phyloP scores from a whole-genome alignment of 768 basidiomycete species.

The Hericium erinaceus region DNA sequence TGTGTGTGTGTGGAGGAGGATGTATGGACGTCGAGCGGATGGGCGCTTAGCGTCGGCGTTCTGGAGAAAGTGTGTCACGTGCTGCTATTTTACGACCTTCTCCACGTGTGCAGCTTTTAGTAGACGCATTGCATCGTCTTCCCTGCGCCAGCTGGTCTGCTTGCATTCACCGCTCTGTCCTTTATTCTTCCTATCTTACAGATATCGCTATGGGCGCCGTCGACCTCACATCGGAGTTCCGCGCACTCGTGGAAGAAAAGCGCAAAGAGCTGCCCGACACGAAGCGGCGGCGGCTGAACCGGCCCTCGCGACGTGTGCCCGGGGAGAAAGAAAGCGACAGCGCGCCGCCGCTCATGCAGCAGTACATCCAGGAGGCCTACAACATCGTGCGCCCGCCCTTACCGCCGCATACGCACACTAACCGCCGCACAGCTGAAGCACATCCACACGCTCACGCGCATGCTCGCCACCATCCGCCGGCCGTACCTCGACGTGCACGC shows the following conservation, averaged over 20 bases:
- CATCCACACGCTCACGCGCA: conserved; percentile 56
- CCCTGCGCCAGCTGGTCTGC: no score
- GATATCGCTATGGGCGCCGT: no score
- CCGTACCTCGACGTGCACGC: conserved; percentile 82
- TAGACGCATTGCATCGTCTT: no score
- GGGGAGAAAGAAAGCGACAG: conserved; percentile 6
- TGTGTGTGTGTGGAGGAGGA: no score
- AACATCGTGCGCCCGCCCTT: conserved; percentile 40
- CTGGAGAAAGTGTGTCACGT: no score
- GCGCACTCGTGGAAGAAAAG: conserved; percentile 3
- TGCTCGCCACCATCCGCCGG: conserved; percentile 70
- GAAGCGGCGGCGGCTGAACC: neutral
- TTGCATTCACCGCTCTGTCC: no score
- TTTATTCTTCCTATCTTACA: no score
- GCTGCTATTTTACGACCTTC: no score
- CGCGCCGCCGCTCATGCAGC: conserved; percentile 37
- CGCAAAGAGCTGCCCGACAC: neutral
- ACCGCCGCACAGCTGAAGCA: conserved; percentile 49
- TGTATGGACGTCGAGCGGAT: no score
- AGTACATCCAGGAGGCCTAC: conserved; percentile 70
- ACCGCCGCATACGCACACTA: neutral
- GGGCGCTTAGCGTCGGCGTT: no score
- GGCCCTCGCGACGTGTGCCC: conserved; percentile 4
- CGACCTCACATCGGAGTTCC: conserved; percentile 9
- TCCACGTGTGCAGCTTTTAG: no score